phyloP scores from a whole-genome alignment of 768 basidiomycete species.

The Erythrobasidium yunnanense region DNA sequence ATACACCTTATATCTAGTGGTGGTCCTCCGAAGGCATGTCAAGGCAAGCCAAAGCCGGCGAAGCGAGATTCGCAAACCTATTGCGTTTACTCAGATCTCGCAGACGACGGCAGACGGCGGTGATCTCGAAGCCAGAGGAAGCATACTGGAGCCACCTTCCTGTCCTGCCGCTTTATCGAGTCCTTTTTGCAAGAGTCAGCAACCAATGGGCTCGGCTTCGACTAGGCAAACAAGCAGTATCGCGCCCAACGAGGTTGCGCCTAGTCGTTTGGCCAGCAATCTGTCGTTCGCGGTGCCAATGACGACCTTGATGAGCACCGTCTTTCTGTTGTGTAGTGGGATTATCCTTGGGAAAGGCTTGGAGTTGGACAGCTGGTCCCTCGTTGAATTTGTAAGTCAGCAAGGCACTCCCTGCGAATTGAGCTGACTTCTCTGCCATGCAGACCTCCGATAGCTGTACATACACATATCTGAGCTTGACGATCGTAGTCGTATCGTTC shows the following conservation, averaged over 20 bases:
- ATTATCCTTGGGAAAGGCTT: background rate
- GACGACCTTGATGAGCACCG: background rate
- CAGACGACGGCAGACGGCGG: no score
- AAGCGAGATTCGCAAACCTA: no score
- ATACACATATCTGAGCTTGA: background rate
- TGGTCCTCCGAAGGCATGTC: no score
- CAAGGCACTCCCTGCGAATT: background rate
- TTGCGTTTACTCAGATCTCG: no score
- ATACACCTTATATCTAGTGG: no score
- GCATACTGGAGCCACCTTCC: no score
- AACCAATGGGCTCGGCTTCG: no score
- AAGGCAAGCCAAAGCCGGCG: no score
- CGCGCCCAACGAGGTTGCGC: background rate
- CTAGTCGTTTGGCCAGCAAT: background rate
- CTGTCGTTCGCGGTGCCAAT: background rate
- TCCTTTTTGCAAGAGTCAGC: no score
- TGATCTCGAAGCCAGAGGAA: no score
- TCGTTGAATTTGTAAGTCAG: background rate
- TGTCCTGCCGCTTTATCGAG: no score
- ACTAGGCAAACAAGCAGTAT: no score
- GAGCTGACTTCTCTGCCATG: background rate
- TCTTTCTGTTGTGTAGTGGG: background rate
- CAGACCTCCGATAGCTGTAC: background rate
- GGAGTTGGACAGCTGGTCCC: background rate
- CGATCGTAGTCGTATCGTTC: background rate